A percentile compares a stretch with the other conserved stretches of the same genome.
Evolutionary conservation across 176 grass and related monocot species (phyloP).

Genomic region (Oryza brachyantha): DNA sequence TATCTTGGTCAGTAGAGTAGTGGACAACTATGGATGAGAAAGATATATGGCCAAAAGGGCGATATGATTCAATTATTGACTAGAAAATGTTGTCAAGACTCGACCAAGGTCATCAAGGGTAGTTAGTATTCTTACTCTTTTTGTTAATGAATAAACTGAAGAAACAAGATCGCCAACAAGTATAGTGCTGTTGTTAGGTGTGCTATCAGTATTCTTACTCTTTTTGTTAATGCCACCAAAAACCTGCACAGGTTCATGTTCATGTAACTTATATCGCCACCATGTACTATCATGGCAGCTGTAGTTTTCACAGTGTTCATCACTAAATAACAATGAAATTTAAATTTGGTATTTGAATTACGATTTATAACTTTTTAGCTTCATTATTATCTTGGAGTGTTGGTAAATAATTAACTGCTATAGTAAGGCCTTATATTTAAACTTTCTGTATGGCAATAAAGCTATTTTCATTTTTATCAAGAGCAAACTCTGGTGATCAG

Average conservation of each 20-base stretch:
- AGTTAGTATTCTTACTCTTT: too few relatives aligned
- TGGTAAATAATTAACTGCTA: neutral
- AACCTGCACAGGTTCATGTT: neutral
- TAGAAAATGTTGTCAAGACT: neutral
- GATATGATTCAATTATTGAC: neutral
- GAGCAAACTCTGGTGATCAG: neutral
- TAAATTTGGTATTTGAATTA: neutral
- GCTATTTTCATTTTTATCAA: neutral
- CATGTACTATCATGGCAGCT: neutral
- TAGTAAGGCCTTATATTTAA: neutral
- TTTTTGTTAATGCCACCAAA: conserved; percentile 8
- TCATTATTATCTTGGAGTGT: neutral
- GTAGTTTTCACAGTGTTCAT: neutral
- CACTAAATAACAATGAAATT: neutral
- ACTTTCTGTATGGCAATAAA: neutral
- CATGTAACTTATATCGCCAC: neutral
- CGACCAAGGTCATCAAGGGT: conserved; percentile 1
- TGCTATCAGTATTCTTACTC: neutral
- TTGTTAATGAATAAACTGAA: conserved; percentile 17
- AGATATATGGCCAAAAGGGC: neutral
- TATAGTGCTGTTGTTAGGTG: conserved; percentile 12
- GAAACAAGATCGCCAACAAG: neutral
- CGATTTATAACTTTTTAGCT: neutral
- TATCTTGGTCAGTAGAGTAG: neutral
- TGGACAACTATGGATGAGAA: neutral